Base-by-base conservation (phyloP, 176 grass and related monocot genomes). In the Panicum miliaceum region DNA sequence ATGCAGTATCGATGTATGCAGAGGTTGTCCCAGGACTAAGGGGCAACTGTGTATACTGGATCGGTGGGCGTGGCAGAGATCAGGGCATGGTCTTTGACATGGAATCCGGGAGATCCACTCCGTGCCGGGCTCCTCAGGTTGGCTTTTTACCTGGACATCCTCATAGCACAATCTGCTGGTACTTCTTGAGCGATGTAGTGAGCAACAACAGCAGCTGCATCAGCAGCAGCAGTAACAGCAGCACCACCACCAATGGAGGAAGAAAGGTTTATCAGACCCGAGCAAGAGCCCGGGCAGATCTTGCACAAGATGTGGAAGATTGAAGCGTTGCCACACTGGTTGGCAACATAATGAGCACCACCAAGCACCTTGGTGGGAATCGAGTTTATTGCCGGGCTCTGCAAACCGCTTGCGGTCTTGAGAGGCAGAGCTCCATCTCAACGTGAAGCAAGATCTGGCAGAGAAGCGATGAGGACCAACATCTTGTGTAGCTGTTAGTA, bases 71-170 rank as follows among this genome's bases (percentile, higher is more conserved):
- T n/a, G 84, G 88, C 2, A 86, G 88, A 40, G 84, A 86, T 82
- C 88, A 86, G 23, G 88, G 88, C 38, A 90, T 90, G 89, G 89
- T 90, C 4, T 90, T 90, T 20, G 89, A 90, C 84, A 90, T 90
- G 89, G 68, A 73, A 26, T 83, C 80, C 0, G 84, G 80, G 75
- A 90, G 84, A 60, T 90, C 89, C 18, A 43, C 68, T 3, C 80
- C 68, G 1, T 90, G 89, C 80, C 80, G 14, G 9, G 7, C 62
- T 78, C 68, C 84, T 34, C 32, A 18, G 3, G 58, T 58, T 52
- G 68, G 84, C 1, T 50, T 54, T 27, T 12, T 75, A 45, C 73
- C 60, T 1, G 75, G 89, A 6, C 50, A 85, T 75, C 60, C 34
- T 0, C 75, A 83, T n/a, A 90, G 59, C 68, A 83, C 89, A 8